Percentiles rank a stretch among this genome's conserved stretches.
phyloP scores from a whole-genome alignment of 2,329 filamentous ascomycete genomes.

The Mycosphaerelloides madeirae region DNA sequence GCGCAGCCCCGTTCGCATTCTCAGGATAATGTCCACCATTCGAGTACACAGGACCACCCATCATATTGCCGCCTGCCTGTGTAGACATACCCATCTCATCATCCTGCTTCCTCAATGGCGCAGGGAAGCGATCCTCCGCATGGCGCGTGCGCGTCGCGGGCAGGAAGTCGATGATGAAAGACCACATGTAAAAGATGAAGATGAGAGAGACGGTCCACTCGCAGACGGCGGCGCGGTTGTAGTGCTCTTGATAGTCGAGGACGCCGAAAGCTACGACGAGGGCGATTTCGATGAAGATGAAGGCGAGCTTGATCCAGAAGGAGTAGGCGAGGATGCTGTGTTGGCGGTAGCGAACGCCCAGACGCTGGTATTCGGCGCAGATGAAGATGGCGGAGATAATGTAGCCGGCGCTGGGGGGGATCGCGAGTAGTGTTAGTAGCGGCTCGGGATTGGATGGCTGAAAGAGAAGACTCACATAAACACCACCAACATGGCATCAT shows the following conservation, averaged over 20 bases:
- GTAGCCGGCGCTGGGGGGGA: conserved; percentile 58
- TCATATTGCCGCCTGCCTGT: conserved; percentile 22
- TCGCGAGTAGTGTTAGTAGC: conserved; percentile 6
- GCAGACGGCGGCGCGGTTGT: conserved; percentile 68
- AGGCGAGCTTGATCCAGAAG: conserved; percentile 82
- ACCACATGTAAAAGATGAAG: conserved; percentile 79
- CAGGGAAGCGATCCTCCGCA: conserved; percentile 29
- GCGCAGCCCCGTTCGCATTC: not conserved
- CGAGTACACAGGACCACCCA: conserved; percentile 30
- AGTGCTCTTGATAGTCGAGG: conserved; percentile 24
- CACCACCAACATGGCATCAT: conserved; percentile 71
- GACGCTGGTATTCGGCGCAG: conserved; percentile 82
- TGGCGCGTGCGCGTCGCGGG: conserved; percentile 65
- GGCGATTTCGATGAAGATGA: conserved; percentile 73
- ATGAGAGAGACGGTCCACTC: conserved; percentile 78
- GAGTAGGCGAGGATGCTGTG: conserved; percentile 68
- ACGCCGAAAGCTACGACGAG: conserved; percentile 71
- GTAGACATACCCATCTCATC: conserved; percentile 27
- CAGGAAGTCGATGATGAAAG: conserved; percentile 77
- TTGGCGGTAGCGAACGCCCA: conserved; percentile 74
- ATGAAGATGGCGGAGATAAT: conserved; percentile 80
- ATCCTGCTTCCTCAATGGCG: conserved; percentile 32
- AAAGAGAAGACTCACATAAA: conserved; percentile 58
- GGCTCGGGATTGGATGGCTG: not conserved
- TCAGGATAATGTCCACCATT: conserved; percentile 15